Percentiles rank a stretch among this genome's conserved stretches.
Conservation (phyloP, 345 rosid species). For the Aquilaria malaccensis region DNA sequence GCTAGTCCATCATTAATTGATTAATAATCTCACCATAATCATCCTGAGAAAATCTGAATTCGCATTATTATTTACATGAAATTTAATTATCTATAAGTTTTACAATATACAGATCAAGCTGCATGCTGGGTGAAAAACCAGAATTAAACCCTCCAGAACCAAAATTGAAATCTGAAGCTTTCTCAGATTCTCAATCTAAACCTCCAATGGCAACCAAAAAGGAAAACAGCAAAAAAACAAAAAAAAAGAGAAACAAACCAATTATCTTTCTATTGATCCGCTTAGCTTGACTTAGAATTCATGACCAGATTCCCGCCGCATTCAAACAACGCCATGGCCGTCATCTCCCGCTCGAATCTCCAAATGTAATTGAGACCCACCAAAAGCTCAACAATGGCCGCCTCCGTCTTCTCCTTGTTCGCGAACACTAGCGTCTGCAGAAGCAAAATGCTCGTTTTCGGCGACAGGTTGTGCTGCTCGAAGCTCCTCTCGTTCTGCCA, state of each 20-base stretch:
- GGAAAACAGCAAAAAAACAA: neutral
- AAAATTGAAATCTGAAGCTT: constrained; percentile 4
- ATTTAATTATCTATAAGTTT: constrained; percentile 1
- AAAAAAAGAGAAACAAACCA: constrained; percentile 2
- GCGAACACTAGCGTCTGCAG: constrained; percentile 80
- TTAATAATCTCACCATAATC: neutral
- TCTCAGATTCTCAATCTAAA: constrained; percentile 24
- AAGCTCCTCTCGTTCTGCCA: constrained; percentile 98
- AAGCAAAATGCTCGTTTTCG: constrained; percentile 53
- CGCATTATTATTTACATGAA: constrained; percentile 21
- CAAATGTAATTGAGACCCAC: constrained; percentile 95
- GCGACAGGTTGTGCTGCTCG: constrained; percentile 55
- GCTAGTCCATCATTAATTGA: too few species aligned
- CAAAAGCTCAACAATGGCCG: constrained; percentile 85
- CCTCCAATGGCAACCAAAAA: constrained; percentile 17
- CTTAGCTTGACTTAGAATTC: constrained; percentile 26
- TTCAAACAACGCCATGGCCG: constrained; percentile 75
- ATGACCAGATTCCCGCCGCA: constrained; percentile 31
- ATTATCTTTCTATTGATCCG: constrained; percentile 2
- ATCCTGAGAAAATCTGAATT: constrained; percentile 6
- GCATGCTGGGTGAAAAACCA: constrained; percentile 1
- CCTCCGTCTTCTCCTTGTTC: constrained; percentile 78
- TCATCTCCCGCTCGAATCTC: constrained; percentile 97
- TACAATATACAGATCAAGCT: constrained; percentile 22
- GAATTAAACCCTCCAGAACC: constrained; percentile 24